Conservation (phyloP, 495 filamentous ascomycete species). For the Xylaria palmicola region DNA sequence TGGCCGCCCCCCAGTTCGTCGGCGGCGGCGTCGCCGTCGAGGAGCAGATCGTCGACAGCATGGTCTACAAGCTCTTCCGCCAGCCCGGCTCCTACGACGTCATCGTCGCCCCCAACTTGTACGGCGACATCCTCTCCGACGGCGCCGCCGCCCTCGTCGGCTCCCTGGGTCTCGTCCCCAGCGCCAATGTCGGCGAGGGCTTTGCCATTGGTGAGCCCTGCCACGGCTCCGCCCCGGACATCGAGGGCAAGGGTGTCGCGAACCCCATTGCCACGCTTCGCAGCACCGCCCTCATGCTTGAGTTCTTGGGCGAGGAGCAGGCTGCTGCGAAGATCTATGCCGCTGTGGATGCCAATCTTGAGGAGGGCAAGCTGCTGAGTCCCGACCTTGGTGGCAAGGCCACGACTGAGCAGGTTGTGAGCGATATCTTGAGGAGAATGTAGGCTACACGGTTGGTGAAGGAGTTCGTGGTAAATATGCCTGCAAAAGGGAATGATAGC, state of each 20-base stretch:
- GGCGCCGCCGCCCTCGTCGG: constrained; percentile 94
- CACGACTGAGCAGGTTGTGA: constrained; percentile 81
- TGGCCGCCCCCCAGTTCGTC: constrained; percentile 61
- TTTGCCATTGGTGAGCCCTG: constrained; percentile 99
- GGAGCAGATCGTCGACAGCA: constrained; percentile 97
- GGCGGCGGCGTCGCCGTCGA: constrained; percentile 62
- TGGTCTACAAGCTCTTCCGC: constrained; percentile 99
- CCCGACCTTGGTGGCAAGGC: constrained; percentile 92
- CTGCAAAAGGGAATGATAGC: not conserved
- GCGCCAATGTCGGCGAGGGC: constrained; percentile 89
- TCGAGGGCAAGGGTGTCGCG: constrained; percentile 86
- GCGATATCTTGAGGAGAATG: constrained; percentile 83
- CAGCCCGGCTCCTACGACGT: constrained; percentile 94
- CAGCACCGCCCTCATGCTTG: constrained; percentile 90
- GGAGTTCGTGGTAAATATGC: not conserved
- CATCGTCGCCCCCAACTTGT: constrained; percentile 96
- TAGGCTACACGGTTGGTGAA: constrained; percentile 38
- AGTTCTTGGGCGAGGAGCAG: constrained; percentile 83
- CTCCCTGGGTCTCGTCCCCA: constrained; percentile 90
- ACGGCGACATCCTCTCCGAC: constrained; percentile 95
- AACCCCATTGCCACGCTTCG: constrained; percentile 95
- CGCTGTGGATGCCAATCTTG: constrained; percentile 88
- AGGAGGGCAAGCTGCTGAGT: constrained; percentile 76
- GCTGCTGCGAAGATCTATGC: constrained; percentile 87
- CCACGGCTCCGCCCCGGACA: constrained; percentile 94